Base-by-base conservation (phyloP, 2,329 filamentous ascomycete genomes). In the Stachybotrys chlorohalonatus region DNA sequence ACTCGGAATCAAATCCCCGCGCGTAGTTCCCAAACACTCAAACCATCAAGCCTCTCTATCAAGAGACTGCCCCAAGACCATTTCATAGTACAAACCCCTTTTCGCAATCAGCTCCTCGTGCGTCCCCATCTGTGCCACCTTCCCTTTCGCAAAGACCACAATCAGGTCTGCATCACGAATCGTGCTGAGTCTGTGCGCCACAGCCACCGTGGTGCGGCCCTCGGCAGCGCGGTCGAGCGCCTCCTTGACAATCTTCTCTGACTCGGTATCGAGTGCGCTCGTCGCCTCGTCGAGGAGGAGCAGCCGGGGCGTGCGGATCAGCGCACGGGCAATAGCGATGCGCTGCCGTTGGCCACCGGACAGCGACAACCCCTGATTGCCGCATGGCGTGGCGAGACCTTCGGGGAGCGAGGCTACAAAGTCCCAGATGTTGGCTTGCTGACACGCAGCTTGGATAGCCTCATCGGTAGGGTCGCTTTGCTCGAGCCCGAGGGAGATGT, bases 221-320 rank as follows among this genome's bases (percentile, higher is more conserved):
- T 65, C 65, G 0, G 68, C 69, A 0, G 71, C 70, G 30, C 61
- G 52, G 63, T 85, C 80, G 17, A 89, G 73, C 0, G 84, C 84
- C 4, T 71, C 73, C 64, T 89, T 85, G 9, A 89, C 83, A 1
- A 85, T 71, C 58, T 78, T 80, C 64, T 89, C 86, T 0, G 79
- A 83, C 61, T 85, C 79, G 0, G 83, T 83, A 59, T 89, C 86
- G 0, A 90, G 73, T 0, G 74, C 74, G 17, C 70, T 74, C 0
- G 87, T 91, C 1, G 87, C 87, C 68, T 91, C 87, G 61, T 91
- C 87, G 0, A 91, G 73, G 6, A 91, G 79, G 3, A 91, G 70
- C 2, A 91, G 81, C 0, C 75, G 72, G 0, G 87, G 87, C 52
- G 83, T 73, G 49, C 85, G 82, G 53, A 90, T 76, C 31, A 90